Evolutionary conservation across 306 rosid genomes (phyloP).

Genomic region (Neltuma alba): DNA sequence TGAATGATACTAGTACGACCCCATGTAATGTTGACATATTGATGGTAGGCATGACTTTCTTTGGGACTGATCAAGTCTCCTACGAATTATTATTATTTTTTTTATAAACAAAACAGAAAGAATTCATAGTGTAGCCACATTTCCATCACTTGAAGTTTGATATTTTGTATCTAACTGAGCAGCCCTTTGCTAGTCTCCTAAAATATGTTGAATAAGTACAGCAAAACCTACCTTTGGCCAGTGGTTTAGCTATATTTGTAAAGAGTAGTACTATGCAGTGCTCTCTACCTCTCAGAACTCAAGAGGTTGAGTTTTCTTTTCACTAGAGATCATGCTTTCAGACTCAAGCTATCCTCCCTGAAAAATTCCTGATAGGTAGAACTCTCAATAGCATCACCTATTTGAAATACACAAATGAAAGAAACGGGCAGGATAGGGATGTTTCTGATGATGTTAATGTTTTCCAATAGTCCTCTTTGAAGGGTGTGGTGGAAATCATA

Average conservation of each 20-base stretch:
- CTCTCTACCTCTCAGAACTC: background rate
- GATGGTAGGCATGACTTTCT: background rate
- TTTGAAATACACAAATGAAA: background rate
- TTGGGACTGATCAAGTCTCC: background rate
- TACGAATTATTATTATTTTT: background rate
- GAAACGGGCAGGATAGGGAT: background rate
- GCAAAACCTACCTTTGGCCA: background rate
- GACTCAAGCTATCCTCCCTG: background rate
- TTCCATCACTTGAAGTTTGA: background rate
- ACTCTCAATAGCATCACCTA: background rate
- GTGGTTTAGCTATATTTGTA: background rate
- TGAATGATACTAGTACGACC: background rate
- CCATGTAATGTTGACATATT: background rate
- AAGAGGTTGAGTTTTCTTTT: background rate
- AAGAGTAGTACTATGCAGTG: background rate
- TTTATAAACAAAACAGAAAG: background rate
- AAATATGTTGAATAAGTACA: background rate
- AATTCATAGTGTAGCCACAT: background rate
- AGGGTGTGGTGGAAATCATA: background rate
- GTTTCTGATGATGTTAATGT: background rate
- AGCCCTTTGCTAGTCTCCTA: background rate
- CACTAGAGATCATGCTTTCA: background rate
- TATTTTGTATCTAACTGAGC: background rate
- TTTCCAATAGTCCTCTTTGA: background rate
- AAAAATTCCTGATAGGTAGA: background rate